These are phyloP conservation scores for Fremontodendron californicum DNA, from an alignment of 345 rosid species.

Conservation along the genomic window DNA sequence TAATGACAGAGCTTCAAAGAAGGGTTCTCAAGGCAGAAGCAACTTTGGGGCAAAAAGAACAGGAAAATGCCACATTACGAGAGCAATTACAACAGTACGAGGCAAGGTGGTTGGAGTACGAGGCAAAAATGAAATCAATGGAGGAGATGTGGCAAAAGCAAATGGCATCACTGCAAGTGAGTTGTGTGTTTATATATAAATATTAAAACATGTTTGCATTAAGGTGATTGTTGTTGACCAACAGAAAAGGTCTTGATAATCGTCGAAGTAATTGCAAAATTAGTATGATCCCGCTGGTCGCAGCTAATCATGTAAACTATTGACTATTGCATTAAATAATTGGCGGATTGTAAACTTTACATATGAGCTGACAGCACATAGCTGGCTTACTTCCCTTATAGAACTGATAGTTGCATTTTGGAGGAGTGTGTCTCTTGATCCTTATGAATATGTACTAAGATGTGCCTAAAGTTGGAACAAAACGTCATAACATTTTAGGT, in stretches of 20 bases:
- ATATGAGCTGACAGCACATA: not conserved
- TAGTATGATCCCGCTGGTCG: not conserved
- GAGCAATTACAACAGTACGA: conserved; percentile 71
- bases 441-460: not conserved
- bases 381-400: no score
- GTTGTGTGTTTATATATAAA: conserved; percentile 6
- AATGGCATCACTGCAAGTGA: conserved; percentile 83
- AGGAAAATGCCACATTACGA: conserved; percentile 69
- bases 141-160: conserved; percentile 96
- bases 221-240: not conserved
- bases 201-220: not conserved
- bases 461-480: not conserved
- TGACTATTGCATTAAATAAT: not conserved
- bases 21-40: conserved; percentile 71
- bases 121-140: conserved; percentile 86
- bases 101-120: conserved; percentile 72
- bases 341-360: not conserved
- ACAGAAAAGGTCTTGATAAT: not conserved
- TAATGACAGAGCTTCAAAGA: conserved; percentile 64
- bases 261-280: not conserved
- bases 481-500: not conserved
- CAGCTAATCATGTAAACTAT: not conserved
- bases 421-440: not conserved
- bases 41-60: conserved; percentile 63
- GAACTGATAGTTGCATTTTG: not conserved